A percentile compares a stretch with the other conserved stretches of the same genome.
phyloP scores from a whole-genome alignment of 2,329 filamentous ascomycete species.

The Ceratocystiopsis minuta region DNA sequence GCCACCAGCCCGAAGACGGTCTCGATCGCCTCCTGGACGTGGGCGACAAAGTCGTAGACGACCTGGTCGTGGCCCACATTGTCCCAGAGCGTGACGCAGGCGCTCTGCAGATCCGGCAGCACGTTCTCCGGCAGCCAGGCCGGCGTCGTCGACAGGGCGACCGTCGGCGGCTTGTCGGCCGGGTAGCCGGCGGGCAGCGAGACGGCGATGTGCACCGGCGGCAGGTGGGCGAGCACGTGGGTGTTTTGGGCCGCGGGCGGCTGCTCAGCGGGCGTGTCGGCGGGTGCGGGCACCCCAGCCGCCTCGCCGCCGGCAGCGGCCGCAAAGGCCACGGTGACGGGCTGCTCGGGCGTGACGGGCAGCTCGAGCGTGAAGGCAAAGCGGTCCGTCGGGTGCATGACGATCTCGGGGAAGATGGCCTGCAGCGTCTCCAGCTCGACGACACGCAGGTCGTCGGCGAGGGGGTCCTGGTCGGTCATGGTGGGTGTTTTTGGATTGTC shows the following conservation, averaged over 20 bases:
- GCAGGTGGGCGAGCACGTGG: constrained; percentile 36
- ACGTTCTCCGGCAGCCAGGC: constrained; percentile 35
- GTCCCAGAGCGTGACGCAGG: constrained; percentile 40
- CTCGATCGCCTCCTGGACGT: constrained; percentile 36
- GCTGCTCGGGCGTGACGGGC: constrained; percentile 34
- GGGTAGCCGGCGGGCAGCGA: constrained; percentile 42
- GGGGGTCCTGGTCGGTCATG: constrained; percentile 10
- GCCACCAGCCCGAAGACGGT: constrained; percentile 39
- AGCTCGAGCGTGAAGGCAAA: constrained; percentile 38
- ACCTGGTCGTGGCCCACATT: constrained; percentile 41
- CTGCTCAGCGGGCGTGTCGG: constrained; percentile 6
- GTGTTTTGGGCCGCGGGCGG: constrained; percentile 16
- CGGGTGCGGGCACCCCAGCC: constrained; percentile 2
- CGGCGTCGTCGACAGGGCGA: constrained; percentile 33
- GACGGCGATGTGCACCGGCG: constrained; percentile 35
- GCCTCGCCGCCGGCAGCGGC: constrained; percentile 21
- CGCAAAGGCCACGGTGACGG: constrained; percentile 40
- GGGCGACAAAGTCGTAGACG: constrained; percentile 46
- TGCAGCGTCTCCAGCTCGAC: constrained; percentile 42
- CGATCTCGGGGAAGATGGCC: constrained; percentile 51
- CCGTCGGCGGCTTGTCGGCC: constrained; percentile 27
- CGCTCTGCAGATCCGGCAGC: constrained; percentile 30
- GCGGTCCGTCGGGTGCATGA: constrained; percentile 22
- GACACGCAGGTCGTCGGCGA: constrained; percentile 32
- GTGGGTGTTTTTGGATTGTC: background rate